Evolutionary conservation across 139 green algal genomes (phyloP).

Genomic region (Eudorina sp.): DNA sequence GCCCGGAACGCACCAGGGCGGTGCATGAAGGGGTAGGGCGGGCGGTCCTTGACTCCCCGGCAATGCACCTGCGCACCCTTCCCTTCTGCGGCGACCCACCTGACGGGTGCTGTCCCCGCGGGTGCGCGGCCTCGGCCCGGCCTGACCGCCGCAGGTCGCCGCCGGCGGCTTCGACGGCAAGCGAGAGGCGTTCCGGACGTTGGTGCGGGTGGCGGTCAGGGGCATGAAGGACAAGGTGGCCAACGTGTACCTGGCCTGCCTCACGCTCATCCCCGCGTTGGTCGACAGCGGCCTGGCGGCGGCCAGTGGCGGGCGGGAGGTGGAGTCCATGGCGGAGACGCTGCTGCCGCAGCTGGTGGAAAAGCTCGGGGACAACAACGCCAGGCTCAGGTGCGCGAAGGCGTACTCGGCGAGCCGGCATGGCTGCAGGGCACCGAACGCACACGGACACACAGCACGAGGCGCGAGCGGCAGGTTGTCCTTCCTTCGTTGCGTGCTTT

Average conservation of each 20-base stretch:
- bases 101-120: too few relatives aligned
- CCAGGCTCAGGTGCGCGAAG: slow-evolving; percentile 63
- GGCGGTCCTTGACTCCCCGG: too few relatives aligned
- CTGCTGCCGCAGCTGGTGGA: slow-evolving; percentile 84
- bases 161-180: slow-evolving; percentile 25
- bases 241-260: slow-evolving; percentile 67
- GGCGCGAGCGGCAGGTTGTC: too few relatives aligned
- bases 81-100: too few relatives aligned
- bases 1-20: too few relatives aligned
- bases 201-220: slow-evolving; percentile 18
- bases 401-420: too few relatives aligned
- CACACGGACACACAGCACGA: too few relatives aligned
- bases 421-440: too few relatives aligned
- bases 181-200: slow-evolving; percentile 43
- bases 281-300: slow-evolving; percentile 29
- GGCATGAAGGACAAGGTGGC: slow-evolving; percentile 62
- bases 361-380: slow-evolving; percentile 81
- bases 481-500: too few relatives aligned
- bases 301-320: slow-evolving; percentile 41
- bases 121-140: too few relatives aligned
- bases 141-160: background rate
- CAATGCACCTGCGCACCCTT: too few relatives aligned
- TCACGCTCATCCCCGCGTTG: slow-evolving; percentile 61
- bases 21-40: too few relatives aligned
- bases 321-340: slow-evolving; percentile 53